A percentile compares a stretch with the other conserved stretches of the same genome.
phyloP scores from a whole-genome alignment of 2,329 filamentous ascomycete genomes.

The Daldinia sp. region DNA sequence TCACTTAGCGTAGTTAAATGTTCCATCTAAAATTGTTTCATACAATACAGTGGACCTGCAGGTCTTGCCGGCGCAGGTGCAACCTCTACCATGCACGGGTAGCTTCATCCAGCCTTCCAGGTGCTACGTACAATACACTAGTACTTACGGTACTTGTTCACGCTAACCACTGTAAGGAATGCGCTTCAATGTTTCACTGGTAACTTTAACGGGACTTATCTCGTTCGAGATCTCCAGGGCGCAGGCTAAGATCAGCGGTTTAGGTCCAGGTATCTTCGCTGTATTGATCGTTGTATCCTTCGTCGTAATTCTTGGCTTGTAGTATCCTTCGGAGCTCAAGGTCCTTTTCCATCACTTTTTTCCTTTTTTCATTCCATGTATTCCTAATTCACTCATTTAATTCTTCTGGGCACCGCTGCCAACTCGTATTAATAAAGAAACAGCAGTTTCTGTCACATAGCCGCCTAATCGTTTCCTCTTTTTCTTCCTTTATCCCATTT shows the following conservation, averaged over 20 bases:
- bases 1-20: slow-evolving; percentile 3
- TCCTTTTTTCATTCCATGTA: slow-evolving; percentile 2
- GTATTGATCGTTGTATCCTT: too few relatives aligned
- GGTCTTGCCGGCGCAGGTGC: slow-evolving; percentile 22
- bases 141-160: not conserved
- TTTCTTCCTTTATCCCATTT: not conserved
- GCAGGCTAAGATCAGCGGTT: slow-evolving; percentile 16
- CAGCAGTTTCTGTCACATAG: slow-evolving; percentile 1
- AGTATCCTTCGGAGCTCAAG: slow-evolving; percentile 8
- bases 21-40: slow-evolving; percentile 1
- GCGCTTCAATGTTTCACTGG: slow-evolving; percentile 15
- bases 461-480: not conserved
- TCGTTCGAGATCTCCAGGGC: slow-evolving; percentile 27
- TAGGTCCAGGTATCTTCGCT: too few relatives aligned
- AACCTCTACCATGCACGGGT: slow-evolving; percentile 1
- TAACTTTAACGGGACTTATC: slow-evolving; percentile 4
- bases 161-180: slow-evolving; percentile 7
- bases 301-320: too few relatives aligned
- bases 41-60: slow-evolving; percentile 24
- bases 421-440: slow-evolving; percentile 12
- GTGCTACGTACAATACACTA: not conserved
- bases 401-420: slow-evolving; percentile 16
- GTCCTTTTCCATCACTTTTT: slow-evolving; percentile 14
- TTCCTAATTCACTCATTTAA: slow-evolving; percentile 13
- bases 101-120: slow-evolving; percentile 13